Evolutionary conservation across 2,329 filamentous ascomycete genomes (phyloP).

Genomic region (Cercospora sesami): DNA sequence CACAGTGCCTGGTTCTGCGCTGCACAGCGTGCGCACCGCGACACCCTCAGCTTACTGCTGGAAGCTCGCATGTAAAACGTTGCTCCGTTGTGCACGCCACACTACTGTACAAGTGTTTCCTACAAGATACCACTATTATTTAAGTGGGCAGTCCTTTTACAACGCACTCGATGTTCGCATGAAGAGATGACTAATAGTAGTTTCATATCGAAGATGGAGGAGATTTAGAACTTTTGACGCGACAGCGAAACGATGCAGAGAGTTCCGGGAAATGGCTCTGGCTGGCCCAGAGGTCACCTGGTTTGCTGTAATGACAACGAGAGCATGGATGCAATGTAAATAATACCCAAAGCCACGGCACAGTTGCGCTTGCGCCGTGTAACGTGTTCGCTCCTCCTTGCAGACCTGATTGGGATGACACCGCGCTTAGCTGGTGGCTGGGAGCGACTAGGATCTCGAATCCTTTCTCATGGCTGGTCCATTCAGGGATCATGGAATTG

Average conservation of each 20-base stretch:
- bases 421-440: not conserved
- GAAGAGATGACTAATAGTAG: slow-evolving; percentile 22
- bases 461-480: not conserved
- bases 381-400: slow-evolving; percentile 20
- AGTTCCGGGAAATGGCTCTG: slow-evolving; percentile 2
- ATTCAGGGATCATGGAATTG: not conserved
- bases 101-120: slow-evolving; percentile 14
- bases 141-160: slow-evolving; percentile 8
- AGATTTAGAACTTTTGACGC: not conserved
- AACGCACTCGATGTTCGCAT: slow-evolving; percentile 20
- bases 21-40: not conserved
- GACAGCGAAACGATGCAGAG: not conserved
- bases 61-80: slow-evolving; percentile 1
- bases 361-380: slow-evolving; percentile 13
- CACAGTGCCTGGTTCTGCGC: not conserved
- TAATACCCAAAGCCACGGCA: slow-evolving; percentile 13
- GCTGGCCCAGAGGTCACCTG: slow-evolving; percentile 18
- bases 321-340: slow-evolving; percentile 23
- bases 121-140: slow-evolving; percentile 18
- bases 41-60: not conserved
- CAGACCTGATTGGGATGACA: slow-evolving; percentile 2
- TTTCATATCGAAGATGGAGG: not conserved
- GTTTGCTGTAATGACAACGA: slow-evolving; percentile 11
- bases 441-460: not conserved
- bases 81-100: slow-evolving; percentile 6